Conservation (phyloP, 139 green algal genomes). For the Raphidocelis subcapitata region DNA sequence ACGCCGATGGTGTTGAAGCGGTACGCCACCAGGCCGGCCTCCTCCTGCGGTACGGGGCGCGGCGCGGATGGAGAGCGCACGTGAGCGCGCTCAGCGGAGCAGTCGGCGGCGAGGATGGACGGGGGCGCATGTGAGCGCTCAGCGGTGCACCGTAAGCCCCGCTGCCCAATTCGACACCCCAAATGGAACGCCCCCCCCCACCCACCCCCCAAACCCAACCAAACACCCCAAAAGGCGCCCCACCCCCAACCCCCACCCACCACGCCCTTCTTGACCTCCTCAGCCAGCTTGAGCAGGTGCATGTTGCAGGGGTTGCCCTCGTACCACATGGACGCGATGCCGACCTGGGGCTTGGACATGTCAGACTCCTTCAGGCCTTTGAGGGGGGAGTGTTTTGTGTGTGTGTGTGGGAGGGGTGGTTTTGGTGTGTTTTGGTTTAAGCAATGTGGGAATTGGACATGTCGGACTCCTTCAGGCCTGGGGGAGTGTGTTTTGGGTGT, state of each 20-base stretch:
- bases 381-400: too few species aligned
- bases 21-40: conserved; percentile 86
- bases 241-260: background rate
- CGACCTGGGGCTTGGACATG: conserved; percentile 87
- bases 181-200: too few species aligned
- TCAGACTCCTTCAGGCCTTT: conserved; percentile 77
- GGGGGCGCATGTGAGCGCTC: too few species aligned
- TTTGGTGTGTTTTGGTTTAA: background rate
- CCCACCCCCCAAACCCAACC: too few species aligned
- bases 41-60: conserved; percentile 35
- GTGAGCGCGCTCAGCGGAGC: too few species aligned
- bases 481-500: background rate
- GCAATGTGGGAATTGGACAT: conserved; percentile 93
- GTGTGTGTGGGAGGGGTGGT: too few species aligned
- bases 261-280: conserved; percentile 93
- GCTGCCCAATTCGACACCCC: too few species aligned
- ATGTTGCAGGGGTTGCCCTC: conserved; percentile 99
- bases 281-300: conserved; percentile 94
- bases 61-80: too few species aligned
- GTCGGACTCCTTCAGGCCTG: conserved; percentile 83
- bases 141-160: too few species aligned
- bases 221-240: too few species aligned
- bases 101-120: too few species aligned
- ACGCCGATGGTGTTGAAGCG: conserved; percentile 96
- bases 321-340: conserved; percentile 96